These are phyloP conservation scores for Physcia stellaris DNA, from an alignment of 495 filamentous ascomycete species.

Conservation along the genomic window DNA sequence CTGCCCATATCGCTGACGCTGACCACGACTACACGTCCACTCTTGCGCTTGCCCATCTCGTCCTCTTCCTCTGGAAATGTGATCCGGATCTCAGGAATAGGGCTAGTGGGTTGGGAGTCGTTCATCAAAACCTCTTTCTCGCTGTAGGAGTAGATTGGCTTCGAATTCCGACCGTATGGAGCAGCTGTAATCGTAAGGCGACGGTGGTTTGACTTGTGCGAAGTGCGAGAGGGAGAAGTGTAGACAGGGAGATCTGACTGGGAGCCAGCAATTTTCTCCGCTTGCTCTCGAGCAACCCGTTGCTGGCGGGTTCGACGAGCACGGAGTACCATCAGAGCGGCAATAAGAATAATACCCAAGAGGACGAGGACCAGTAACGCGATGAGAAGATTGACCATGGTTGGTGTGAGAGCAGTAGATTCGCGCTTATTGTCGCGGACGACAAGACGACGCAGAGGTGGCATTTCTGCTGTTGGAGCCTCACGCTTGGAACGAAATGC, in stretches of 20 bases:
- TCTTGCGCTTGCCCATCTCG: conserved; percentile 61
- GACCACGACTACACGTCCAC: conserved; percentile 82
- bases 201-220: no score
- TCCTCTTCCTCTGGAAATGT: conserved; percentile 94
- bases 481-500: no score
- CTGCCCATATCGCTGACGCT: conserved; percentile 73
- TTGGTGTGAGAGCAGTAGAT: conserved; percentile 31
- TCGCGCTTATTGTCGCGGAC: conserved; percentile 33
- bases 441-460: conserved; percentile 33
- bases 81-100: conserved; percentile 94
- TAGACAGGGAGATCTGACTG: conserved; percentile 45
- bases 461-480: conserved; percentile 32
- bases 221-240: conserved; percentile 34
- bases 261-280: conserved; percentile 34
- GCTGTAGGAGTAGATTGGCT: conserved; percentile 58
- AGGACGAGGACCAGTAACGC: conserved; percentile 54
- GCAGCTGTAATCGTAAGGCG: conserved; percentile 43
- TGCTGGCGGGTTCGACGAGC: conserved; percentile 39
- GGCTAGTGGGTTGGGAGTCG: conserved; percentile 63
- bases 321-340: conserved; percentile 55
- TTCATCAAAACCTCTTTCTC: conserved; percentile 55
- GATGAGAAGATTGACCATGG: conserved; percentile 63
- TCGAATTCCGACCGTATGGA: background rate
- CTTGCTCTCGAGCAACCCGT: conserved; percentile 42
- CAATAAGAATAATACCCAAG: conserved; percentile 34